Evolutionary conservation across 1,139 yeast genomes (phyloP).

Genomic region (Pichia norvegensis): DNA sequence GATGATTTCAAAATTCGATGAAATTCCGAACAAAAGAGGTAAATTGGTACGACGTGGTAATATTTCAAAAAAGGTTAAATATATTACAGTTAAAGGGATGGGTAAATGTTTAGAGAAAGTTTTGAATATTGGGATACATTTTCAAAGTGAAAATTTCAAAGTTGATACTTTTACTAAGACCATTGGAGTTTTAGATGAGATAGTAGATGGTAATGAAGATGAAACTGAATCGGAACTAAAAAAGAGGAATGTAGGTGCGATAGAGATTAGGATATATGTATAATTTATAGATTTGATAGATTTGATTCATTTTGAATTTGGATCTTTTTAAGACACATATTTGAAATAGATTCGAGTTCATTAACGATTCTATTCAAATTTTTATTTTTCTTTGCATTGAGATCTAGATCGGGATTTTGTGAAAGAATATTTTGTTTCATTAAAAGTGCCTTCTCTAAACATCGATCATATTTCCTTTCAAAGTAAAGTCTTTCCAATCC

Average conservation of each 20-base stretch:
- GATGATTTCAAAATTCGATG: constrained; percentile 32
- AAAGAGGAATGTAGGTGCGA: constrained; percentile 50
- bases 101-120: constrained; percentile 56
- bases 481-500: constrained; percentile 48
- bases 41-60: constrained; percentile 25
- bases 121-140: constrained; percentile 44
- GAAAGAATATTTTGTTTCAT: constrained; percentile 28
- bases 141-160: constrained; percentile 38
- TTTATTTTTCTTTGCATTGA: constrained; percentile 22
- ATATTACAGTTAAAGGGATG: constrained; percentile 56
- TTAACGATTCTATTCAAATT: constrained; percentile 39
- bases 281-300: constrained; percentile 16
- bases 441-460: constrained; percentile 34
- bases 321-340: constrained; percentile 30
- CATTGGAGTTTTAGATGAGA: constrained; percentile 58
- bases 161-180: constrained; percentile 53
- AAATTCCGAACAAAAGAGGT: constrained; percentile 22
- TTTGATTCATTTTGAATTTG: constrained; percentile 10
- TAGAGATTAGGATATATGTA: constrained; percentile 42
- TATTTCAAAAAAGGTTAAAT: constrained; percentile 32
- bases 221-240: constrained; percentile 33
- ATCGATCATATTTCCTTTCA: constrained; percentile 36
- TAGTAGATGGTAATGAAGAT: constrained; percentile 24
- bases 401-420: constrained; percentile 17
- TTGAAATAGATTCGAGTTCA: constrained; percentile 39